These are phyloP conservation scores for Arthonia radiata DNA, from an alignment of 495 filamentous ascomycete genomes.

Conservation along the genomic window DNA sequence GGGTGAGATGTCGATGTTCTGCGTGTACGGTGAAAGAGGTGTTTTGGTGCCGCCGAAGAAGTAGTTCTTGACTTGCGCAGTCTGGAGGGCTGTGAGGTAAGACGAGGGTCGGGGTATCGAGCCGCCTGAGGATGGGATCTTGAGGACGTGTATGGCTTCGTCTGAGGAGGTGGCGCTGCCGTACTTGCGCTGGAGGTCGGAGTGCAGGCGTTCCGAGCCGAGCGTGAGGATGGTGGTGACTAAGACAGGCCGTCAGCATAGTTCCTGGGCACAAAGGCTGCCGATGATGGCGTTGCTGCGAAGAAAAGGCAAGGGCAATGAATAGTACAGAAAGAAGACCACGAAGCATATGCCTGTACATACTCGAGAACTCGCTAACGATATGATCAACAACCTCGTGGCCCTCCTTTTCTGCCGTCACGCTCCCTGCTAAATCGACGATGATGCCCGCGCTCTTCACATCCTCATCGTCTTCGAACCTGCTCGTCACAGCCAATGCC, in stretches of 20 bases:
- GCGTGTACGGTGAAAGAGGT: constrained; percentile 64
- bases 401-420: constrained; percentile 33
- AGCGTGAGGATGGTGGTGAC: constrained; percentile 62
- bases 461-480: constrained; percentile 52
- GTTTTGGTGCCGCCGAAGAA: constrained; percentile 67
- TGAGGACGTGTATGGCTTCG: constrained; percentile 46
- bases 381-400: constrained; percentile 63
- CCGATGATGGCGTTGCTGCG: too few relatives aligned
- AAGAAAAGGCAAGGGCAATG: constrained; percentile 1
- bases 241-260: too few relatives aligned
- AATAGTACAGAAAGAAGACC: too few relatives aligned
- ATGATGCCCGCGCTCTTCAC: constrained; percentile 51
- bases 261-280: too few relatives aligned
- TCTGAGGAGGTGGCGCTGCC: constrained; percentile 29
- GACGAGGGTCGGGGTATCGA: constrained; percentile 55
- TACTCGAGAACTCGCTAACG: constrained; percentile 63
- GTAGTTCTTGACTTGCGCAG: constrained; percentile 64
- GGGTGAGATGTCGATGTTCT: constrained; percentile 49
- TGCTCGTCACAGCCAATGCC: constrained; percentile 52
- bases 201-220: constrained; percentile 61
- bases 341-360: too few relatives aligned
- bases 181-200: constrained; percentile 51
- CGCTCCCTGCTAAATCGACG: constrained; percentile 59
- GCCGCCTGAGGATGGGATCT: constrained; percentile 68
- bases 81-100: constrained; percentile 44